phyloP scores from a whole-genome alignment of 164 flowering plant species.

The Malania oleifera region DNA sequence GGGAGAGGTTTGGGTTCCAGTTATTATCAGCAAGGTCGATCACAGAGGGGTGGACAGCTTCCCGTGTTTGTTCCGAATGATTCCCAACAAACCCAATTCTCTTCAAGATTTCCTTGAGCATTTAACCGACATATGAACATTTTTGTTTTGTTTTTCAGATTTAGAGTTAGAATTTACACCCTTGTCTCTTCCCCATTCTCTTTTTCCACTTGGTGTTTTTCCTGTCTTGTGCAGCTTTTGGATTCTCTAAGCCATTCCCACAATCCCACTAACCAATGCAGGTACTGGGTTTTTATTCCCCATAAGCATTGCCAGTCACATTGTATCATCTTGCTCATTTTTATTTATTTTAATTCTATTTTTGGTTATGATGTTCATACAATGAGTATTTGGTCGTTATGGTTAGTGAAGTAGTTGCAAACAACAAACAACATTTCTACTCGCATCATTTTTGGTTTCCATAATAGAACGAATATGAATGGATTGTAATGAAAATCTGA shows the following conservation, averaged over 20 bases:
- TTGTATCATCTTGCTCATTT: no score
- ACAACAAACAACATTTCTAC: no score
- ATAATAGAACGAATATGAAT: no score
- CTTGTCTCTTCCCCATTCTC: background rate
- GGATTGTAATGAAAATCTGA: no score
- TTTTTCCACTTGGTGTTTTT: background rate
- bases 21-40: slow-evolving; percentile 50
- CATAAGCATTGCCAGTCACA: no score
- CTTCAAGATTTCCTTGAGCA: slow-evolving; percentile 38
- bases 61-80: slow-evolving; percentile 88
- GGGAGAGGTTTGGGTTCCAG: slow-evolving; percentile 36
- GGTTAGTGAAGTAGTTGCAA: no score
- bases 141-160: slow-evolving; percentile 7
- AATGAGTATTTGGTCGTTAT: no score
- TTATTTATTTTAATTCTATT: no score
- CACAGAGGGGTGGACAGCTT: slow-evolving; percentile 74
- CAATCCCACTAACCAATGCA: background rate
- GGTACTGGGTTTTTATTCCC: no score
- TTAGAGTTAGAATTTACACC: background rate
- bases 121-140: slow-evolving; percentile 2
- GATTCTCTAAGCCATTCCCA: no score
- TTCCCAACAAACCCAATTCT: slow-evolving; percentile 32
- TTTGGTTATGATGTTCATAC: no score
- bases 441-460: no score
- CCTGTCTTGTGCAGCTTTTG: slow-evolving; percentile 3